These are phyloP conservation scores for Dictyostelium firmibasis DNA, from an alignment of 78 protist genomes.

Conservation along the genomic window DNA sequence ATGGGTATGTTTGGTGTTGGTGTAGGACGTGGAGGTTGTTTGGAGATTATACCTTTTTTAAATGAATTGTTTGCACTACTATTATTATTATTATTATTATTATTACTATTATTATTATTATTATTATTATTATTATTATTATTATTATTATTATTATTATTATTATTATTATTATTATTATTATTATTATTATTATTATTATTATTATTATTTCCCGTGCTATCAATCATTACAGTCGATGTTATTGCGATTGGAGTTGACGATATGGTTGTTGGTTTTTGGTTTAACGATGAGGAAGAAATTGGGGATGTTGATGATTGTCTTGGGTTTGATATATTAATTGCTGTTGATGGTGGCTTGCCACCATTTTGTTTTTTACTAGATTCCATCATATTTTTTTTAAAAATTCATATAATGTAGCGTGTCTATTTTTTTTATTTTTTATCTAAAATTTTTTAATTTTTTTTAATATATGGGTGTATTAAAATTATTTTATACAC, in stretches of 20 bases:
- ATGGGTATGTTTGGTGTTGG: background rate
- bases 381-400: background rate
- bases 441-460: no score
- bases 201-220: background rate
- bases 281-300: background rate
- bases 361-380: background rate
- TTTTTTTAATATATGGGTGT: background rate
- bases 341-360: background rate
- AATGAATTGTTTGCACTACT: background rate
- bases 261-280: background rate
- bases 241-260: constrained; percentile 4
- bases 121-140: background rate
- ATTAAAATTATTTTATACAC: background rate
- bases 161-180: background rate
- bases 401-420: background rate
- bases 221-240: background rate
- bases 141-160: background rate
- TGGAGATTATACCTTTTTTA: background rate
- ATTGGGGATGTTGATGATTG: background rate
- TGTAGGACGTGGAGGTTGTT: background rate
- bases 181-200: background rate
- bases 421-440: background rate
- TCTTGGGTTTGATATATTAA: background rate
- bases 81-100: background rate
- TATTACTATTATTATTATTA: background rate